These are phyloP conservation scores for Gymnopus androsaceus DNA, from an alignment of 1,284 basidiomycete species.

Conservation along the genomic window DNA sequence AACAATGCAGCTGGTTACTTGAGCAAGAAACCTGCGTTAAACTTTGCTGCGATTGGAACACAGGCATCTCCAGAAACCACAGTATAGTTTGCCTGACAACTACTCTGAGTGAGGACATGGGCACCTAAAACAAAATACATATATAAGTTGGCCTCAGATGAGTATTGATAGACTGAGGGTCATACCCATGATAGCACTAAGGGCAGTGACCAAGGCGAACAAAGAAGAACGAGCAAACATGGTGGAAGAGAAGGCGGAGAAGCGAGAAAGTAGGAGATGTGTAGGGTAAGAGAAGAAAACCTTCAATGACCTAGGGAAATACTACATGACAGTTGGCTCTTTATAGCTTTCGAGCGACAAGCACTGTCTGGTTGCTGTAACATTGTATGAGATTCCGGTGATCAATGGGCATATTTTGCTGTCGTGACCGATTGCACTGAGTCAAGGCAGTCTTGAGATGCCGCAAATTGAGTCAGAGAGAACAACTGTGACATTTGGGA, in stretches of 20 bases:
- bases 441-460: too few species aligned
- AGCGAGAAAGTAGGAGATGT: not conserved
- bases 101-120: conserved; percentile 3
- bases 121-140: conserved; percentile 1
- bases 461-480: too few species aligned
- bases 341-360: not conserved
- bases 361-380: too few species aligned
- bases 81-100: not conserved
- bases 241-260: not conserved
- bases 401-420: too few species aligned
- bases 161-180: not conserved
- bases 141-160: not conserved
- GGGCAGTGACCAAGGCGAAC: not conserved
- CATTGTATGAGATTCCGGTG: too few species aligned
- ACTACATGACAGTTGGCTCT: not conserved
- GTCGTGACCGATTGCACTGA: too few species aligned
- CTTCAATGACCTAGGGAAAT: not conserved
- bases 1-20: too few species aligned
- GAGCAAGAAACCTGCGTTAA: too few species aligned
- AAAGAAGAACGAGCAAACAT: conserved; percentile 4
- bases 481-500: too few species aligned
- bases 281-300: not conserved
- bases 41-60: not conserved
- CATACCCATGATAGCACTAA: not conserved
- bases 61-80: not conserved